A percentile compares a stretch with the other conserved stretches of the same genome.
Conservation (phyloP, 805 yeast species). For the Hanseniaspora nectarophila region DNA sequence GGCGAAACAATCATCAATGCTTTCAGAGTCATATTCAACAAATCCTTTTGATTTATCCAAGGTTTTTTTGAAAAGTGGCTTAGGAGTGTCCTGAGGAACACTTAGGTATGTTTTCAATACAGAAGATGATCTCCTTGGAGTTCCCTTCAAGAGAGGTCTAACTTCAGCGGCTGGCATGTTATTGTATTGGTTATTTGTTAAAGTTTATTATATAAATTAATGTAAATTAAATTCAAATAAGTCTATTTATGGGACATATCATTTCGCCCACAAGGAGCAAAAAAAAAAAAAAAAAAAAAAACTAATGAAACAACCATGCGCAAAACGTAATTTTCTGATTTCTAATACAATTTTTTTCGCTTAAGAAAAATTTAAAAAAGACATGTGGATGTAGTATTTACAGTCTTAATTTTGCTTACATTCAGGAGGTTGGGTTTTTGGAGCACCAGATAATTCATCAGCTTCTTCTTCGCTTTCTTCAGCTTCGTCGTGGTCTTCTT, state of each 20-base stretch:
- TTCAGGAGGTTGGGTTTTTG: slow-evolving; percentile 58
- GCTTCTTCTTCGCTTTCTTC: slow-evolving; percentile 34
- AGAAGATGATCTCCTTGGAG: neutral
- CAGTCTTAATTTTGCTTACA: slow-evolving; percentile 53
- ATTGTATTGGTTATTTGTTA: no score
- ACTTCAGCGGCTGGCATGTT: no score
- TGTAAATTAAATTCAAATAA: no score
- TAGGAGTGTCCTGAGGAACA: slow-evolving; percentile 1
- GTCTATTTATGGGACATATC: no score
- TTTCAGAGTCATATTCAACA: neutral
- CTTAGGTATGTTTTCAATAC: slow-evolving; percentile 9
- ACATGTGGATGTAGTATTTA: neutral
- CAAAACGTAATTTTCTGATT: no score
- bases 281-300: no score
- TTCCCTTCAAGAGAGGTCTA: neutral
- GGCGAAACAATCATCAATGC: neutral
- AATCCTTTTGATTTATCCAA: neutral
- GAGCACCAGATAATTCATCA: slow-evolving; percentile 25
- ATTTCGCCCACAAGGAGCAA: no score
- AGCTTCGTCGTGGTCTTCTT: slow-evolving; percentile 30
- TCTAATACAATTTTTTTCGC: no score
- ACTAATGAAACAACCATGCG: no score
- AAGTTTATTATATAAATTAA: no score
- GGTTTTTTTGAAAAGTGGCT: neutral
- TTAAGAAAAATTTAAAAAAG: neutral